Evolutionary conservation across 805 yeast genomes (phyloP).

Genomic region (Nakazawaea ishiwadae): DNA sequence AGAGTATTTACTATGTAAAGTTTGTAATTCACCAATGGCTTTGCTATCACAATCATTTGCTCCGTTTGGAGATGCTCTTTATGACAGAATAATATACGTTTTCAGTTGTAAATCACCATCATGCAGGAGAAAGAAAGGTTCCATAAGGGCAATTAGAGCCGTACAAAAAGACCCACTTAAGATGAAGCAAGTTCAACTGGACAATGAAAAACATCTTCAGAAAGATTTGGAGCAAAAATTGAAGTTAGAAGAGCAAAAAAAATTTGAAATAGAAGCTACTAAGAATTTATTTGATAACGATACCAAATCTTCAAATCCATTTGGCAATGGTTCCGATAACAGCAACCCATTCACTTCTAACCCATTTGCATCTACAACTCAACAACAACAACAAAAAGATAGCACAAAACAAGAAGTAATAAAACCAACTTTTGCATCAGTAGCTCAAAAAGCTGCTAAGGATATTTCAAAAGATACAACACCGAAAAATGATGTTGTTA

Average conservation of each 20-base stretch:
- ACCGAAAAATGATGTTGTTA: conserved; percentile 13
- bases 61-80: conserved; percentile 64
- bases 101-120: conserved; percentile 62
- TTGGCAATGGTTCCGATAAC: conserved; percentile 9
- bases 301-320: conserved; percentile 24
- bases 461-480: conserved; percentile 2
- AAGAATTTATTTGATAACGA: conserved; percentile 23
- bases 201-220: conserved; percentile 36
- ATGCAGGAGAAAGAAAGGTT: conserved; percentile 69
- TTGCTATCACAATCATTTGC: conserved; percentile 77
- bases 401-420: conserved; percentile 5
- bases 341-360: conserved; percentile 32
- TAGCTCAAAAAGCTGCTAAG: conserved; percentile 18
- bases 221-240: conserved; percentile 38
- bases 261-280: conserved; percentile 31
- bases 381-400: neutral
- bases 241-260: conserved; percentile 37
- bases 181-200: conserved; percentile 33
- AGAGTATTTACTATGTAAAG: conserved; percentile 54
- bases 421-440: conserved; percentile 22
- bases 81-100: conserved; percentile 79
- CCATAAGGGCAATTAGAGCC: conserved; percentile 75
- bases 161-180: conserved; percentile 53
- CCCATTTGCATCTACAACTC: conserved; percentile 29
- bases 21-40: conserved; percentile 60